Evolutionary conservation across 2,329 filamentous ascomycete genomes (phyloP).

Genomic region (Arachnopeziza araneosa): DNA sequence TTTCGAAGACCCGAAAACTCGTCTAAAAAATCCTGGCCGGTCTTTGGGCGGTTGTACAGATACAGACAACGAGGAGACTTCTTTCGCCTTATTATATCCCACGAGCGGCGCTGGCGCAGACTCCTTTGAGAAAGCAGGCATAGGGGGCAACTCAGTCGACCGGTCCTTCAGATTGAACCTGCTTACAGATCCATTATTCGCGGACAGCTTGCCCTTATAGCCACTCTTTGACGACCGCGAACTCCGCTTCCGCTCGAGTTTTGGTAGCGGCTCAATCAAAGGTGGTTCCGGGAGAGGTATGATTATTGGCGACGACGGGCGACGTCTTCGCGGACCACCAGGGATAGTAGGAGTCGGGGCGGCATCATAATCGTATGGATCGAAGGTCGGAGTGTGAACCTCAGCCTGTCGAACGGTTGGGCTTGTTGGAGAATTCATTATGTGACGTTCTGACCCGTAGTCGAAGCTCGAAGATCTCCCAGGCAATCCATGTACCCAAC

Average conservation of each 20-base stretch:
- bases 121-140: constrained; percentile 38
- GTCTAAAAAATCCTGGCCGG: constrained; percentile 83
- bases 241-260: constrained; percentile 51
- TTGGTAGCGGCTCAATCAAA: constrained; percentile 22
- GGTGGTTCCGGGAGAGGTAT: constrained; percentile 19
- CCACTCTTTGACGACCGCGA: constrained; percentile 46
- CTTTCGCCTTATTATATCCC: constrained; percentile 42
- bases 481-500: constrained; percentile 41
- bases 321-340: constrained; percentile 62
- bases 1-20: constrained; percentile 73
- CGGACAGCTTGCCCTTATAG: constrained; percentile 36
- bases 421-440: constrained; percentile 27
- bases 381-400: constrained; percentile 12
- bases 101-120: constrained; percentile 48
- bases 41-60: constrained; percentile 52
- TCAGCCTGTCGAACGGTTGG: constrained; percentile 27
- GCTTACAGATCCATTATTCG: constrained; percentile 29
- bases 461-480: constrained; percentile 44
- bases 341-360: constrained; percentile 83
- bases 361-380: constrained; percentile 60
- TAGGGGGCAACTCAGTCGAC: constrained; percentile 24
- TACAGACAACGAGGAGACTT: constrained; percentile 30
- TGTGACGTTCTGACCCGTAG: constrained; percentile 43
- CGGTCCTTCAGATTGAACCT: constrained; percentile 29
- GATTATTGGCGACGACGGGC: constrained; percentile 34